A percentile compares a stretch with the other conserved stretches of the same genome.
Conservation (phyloP, 2,329 filamentous ascomycete genomes). For the Verticillium albo-atrum region DNA sequence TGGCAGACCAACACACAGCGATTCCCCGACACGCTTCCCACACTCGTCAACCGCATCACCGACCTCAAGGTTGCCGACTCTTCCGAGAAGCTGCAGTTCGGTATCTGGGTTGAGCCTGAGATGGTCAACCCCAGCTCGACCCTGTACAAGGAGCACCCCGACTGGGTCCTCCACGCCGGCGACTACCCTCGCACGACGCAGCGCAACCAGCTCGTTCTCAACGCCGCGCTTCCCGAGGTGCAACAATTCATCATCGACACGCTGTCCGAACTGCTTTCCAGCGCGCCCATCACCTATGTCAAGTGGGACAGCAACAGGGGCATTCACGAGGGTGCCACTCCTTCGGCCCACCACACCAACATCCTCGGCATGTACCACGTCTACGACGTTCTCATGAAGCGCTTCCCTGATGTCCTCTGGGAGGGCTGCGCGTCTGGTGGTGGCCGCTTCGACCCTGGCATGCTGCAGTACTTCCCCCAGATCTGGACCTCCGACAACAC, state of each 20-base stretch:
- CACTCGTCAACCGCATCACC: conserved; percentile 47
- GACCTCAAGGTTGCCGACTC: conserved; percentile 42
- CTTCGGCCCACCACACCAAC: conserved; percentile 51
- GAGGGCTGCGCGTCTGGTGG: conserved; percentile 64
- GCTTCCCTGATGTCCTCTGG: conserved; percentile 59
- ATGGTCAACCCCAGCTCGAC: conserved; percentile 62
- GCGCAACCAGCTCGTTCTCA: conserved; percentile 57
- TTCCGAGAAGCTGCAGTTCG: conserved; percentile 49
- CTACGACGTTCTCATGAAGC: conserved; percentile 53
- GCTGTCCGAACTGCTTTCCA: conserved; percentile 49
- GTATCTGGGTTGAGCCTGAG: conserved; percentile 64
- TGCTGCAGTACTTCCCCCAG: conserved; percentile 62
- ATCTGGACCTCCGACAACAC: conserved; percentile 64
- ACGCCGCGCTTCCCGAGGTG: conserved; percentile 55
- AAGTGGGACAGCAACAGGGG: conserved; percentile 68
- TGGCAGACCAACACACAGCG: conserved; percentile 55
- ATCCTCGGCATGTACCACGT: conserved; percentile 62
- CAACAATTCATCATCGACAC: conserved; percentile 58
- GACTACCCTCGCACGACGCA: conserved; percentile 50
- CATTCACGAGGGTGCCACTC: conserved; percentile 54
- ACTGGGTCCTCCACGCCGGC: conserved; percentile 58
- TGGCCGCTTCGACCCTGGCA: conserved; percentile 58
- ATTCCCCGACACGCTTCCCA: conserved; percentile 52
- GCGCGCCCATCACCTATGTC: conserved; percentile 52
- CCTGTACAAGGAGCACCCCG: conserved; percentile 57